Base-by-base conservation (phyloP, 169 alveolate species). In the Theileria parva region DNA sequence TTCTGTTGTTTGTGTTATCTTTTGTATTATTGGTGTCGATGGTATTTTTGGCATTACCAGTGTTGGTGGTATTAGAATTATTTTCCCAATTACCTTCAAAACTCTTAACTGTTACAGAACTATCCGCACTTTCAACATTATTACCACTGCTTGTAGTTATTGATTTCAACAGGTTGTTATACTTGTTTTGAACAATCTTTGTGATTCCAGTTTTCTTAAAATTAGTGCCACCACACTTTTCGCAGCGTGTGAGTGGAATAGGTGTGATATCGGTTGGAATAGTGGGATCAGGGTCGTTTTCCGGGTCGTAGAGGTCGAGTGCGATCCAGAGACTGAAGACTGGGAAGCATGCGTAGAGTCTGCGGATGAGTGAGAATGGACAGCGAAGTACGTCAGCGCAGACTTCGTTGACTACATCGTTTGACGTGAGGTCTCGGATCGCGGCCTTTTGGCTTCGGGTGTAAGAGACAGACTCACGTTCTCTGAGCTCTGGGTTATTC, bases 391-490 rank as follows among this genome's bases (percentile, higher is more conserved):
- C 75, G 44, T 72, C 85, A 1, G 44, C 17, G 48, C 88, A 81
- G 0, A 79, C 79, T 70, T 81, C 88, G 48, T 17, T 50, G 12
- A 75, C 85, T 25, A 81, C 71, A 50, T 81, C 88, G 48, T 19
- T 39, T 5, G 39, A 15, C 25, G 77, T 81, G 17, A 81, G 68
- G 50, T 81, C 88, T 7, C 88, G 59, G 2, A 78, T 81, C 5
- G 88, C 88, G 15, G 88, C 88, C 74, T 81, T 81, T 32, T 81
- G 88, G 57, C 88, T 81, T 34, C 88, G 85, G 25, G 88, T 81
- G 48, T 39, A 66, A 3, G 88, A 81, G n/a, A 48, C 9, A 5
- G 78, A 30, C 37, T 81, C 88, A 21, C 30, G 63, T n/a, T 57
- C 19, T 11, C 28, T n/a, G 30, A 44, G 17, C 37, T 81, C 88